These are phyloP conservation scores for Phlyctochytrium planicorne DNA, from an alignment of 192 early-diverging fungal species.

Conservation along the genomic window DNA sequence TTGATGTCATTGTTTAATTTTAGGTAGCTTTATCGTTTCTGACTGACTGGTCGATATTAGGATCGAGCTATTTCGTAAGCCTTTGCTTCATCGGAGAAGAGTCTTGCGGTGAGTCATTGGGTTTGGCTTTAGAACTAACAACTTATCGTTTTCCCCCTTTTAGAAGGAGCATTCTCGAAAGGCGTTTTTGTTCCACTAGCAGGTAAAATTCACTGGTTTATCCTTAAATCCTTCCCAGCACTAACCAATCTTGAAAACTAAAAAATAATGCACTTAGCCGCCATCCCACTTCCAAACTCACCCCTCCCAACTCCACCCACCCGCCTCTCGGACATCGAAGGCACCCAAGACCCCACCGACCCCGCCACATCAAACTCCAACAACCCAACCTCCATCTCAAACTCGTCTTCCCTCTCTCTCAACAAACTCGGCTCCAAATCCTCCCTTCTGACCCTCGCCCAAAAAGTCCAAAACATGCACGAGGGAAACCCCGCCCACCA, in stretches of 20 bases:
- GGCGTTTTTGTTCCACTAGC: conserved; percentile 23
- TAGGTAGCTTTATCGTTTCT: no score
- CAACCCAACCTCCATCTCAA: no score
- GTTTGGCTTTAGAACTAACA: background rate
- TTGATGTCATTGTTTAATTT: background rate
- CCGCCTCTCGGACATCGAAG: conserved; percentile 4
- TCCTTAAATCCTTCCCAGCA: no score
- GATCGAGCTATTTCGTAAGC: conserved; percentile 15
- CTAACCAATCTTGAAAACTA: no score
- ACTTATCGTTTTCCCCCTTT: background rate
- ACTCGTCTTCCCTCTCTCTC: no score
- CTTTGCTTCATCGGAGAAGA: conserved; percentile 17
- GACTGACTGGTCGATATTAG: no score
- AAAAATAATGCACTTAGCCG: no score
- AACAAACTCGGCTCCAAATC: conserved; percentile 27
- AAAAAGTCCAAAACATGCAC: conserved; percentile 55
- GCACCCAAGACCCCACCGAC: no score
- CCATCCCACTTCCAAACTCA: conserved; percentile 38
- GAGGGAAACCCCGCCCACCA: conserved; percentile 50
- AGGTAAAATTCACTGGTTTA: conserved; percentile 20
- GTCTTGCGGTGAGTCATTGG: conserved; percentile 13
- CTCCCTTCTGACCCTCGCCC: conserved; percentile 39
- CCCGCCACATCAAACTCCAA: no score
- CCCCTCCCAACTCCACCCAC: conserved; percentile 19
- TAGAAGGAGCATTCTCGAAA: conserved; percentile 16